phyloP scores from a whole-genome alignment of 306 rosid species.

The Purshia tridentata region DNA sequence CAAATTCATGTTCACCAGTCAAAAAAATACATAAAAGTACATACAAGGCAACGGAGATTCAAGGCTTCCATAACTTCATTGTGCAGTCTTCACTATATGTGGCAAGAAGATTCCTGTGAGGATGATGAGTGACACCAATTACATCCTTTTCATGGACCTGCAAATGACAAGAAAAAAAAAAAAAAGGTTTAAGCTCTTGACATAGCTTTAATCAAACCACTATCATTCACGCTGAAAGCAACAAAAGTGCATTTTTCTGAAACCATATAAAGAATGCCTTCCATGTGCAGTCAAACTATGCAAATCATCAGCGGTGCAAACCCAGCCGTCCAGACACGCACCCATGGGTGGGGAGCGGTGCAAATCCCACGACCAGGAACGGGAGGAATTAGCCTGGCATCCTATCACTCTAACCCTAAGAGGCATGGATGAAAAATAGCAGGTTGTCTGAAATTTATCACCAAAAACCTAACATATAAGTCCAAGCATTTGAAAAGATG shows the following conservation, averaged over 20 bases:
- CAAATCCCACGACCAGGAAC: neutral
- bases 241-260: neutral
- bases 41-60: slow-evolving; percentile 22
- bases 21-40: slow-evolving; percentile 9
- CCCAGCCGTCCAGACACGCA: neutral
- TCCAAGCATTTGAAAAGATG: neutral
- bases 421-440: neutral
- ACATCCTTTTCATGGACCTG: slow-evolving; percentile 97
- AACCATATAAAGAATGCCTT: neutral
- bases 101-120: slow-evolving; percentile 93
- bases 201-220: neutral
- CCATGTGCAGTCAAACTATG: neutral
- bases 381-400: neutral
- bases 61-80: slow-evolving; percentile 96
- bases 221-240: neutral
- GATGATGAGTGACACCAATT: slow-evolving; percentile 90
- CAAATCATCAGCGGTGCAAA: neutral
- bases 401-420: neutral
- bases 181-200: neutral
- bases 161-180: slow-evolving; percentile 2
- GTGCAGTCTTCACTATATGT: slow-evolving; percentile 88
- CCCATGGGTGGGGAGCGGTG: neutral
- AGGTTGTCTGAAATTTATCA: neutral
- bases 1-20: neutral
- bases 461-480: neutral